phyloP scores from a whole-genome alignment of 257 asterid genomes.

The Forsythia suspensa region DNA sequence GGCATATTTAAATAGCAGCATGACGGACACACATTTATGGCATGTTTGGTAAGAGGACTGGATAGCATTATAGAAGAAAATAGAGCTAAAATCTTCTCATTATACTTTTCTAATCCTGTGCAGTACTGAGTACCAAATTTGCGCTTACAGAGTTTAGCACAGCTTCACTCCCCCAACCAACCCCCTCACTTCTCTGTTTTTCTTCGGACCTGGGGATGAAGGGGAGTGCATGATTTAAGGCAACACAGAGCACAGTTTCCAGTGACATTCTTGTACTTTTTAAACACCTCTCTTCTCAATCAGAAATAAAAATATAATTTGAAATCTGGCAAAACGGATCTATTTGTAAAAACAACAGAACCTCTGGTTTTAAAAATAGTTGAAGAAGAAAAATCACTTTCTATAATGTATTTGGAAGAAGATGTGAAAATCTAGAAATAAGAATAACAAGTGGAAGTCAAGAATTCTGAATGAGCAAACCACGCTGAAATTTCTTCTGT shows the following conservation, averaged over 20 bases:
- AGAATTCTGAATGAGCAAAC: neutral
- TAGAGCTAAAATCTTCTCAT: neutral
- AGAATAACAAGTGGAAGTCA: neutral
- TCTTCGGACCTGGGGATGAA: too few species aligned
- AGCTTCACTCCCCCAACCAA: too few species aligned
- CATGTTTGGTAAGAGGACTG: neutral
- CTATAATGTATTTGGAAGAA: neutral
- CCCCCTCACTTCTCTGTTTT: too few species aligned
- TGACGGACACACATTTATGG: neutral
- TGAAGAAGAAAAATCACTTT: neutral
- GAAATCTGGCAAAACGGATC: neutral
- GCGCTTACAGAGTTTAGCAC: too few species aligned
- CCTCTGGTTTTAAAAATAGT: neutral
- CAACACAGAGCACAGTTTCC: too few species aligned
- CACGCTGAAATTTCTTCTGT: neutral
- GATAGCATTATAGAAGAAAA: neutral
- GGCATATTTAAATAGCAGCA: slow-evolving; percentile 24
- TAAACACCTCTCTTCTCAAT: too few species aligned
- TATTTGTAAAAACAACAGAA: neutral
- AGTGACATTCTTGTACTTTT: too few species aligned
- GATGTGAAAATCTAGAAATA: neutral
- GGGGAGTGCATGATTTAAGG: too few species aligned
- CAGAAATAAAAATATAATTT: too few species aligned
- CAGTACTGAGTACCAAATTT: too few species aligned
- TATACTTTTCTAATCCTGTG: too few species aligned